Evolutionary conservation across 2,329 filamentous ascomycete species (phyloP).

Genomic region (Raffaelea arxii): DNA sequence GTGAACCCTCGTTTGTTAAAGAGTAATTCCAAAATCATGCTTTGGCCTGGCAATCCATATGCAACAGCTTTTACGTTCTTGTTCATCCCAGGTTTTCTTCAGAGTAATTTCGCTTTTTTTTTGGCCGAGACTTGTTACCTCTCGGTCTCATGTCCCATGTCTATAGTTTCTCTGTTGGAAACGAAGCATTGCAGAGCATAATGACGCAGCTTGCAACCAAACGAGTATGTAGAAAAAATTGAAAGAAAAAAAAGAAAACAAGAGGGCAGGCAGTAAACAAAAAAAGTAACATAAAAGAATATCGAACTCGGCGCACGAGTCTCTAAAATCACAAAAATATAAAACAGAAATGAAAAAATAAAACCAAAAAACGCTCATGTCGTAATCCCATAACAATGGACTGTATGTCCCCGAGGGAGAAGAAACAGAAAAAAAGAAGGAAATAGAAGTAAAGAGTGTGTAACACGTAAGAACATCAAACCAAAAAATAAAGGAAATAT

Average conservation of each 20-base stretch:
- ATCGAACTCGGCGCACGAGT: too few relatives aligned
- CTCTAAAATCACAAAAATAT: too few relatives aligned
- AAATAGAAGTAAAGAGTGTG: slow-evolving; percentile 8
- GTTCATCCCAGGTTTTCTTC: too few relatives aligned
- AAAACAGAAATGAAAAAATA: slow-evolving; percentile 1
- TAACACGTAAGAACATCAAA: slow-evolving; percentile 11
- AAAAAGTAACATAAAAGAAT: background rate
- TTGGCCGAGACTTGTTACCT: too few relatives aligned
- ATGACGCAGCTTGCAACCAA: background rate
- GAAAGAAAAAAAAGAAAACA: background rate
- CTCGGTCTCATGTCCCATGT: background rate
- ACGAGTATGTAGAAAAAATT: background rate
- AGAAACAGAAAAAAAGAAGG: slow-evolving; percentile 6
- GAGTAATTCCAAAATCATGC: too few relatives aligned
- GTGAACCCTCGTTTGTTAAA: too few relatives aligned
- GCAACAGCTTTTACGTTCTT: too few relatives aligned
- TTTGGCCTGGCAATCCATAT: too few relatives aligned
- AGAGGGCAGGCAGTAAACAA: background rate
- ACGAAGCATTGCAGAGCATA: background rate
- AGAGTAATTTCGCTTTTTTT: too few relatives aligned
- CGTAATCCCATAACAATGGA: slow-evolving; percentile 11
- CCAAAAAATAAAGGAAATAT: background rate
- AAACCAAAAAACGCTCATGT: slow-evolving; percentile 1
- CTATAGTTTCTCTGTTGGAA: background rate
- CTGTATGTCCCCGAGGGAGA: slow-evolving; percentile 4